phyloP scores from a whole-genome alignment of 129 eudicot species.

The Smallanthus sonchifolius region DNA sequence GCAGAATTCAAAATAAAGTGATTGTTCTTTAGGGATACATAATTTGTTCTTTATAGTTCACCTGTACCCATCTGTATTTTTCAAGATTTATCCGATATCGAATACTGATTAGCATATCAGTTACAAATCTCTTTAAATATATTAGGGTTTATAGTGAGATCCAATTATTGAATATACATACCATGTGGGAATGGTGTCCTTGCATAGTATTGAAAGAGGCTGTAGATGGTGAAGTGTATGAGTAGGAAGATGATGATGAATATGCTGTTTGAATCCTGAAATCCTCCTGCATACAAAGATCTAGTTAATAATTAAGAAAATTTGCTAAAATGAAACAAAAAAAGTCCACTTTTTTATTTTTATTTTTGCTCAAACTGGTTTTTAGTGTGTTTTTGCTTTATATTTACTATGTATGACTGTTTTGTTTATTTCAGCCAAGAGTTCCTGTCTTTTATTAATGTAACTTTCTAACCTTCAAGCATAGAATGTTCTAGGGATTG shows the following conservation, averaged over 20 bases:
- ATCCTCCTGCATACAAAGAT: slow-evolving; percentile 52
- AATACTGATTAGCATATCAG: neutral
- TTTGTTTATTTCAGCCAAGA: too few relatives aligned
- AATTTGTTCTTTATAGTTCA: slow-evolving; percentile 25
- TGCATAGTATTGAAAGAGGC: slow-evolving; percentile 45
- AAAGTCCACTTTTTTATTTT: too few relatives aligned
- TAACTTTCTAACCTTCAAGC: too few relatives aligned
- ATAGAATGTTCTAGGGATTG: too few relatives aligned
- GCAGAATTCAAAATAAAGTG: too few relatives aligned
- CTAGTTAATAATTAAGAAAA: too few relatives aligned
- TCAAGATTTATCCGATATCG: neutral
- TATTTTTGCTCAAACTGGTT: too few relatives aligned
- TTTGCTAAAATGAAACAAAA: too few relatives aligned
- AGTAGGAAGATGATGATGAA: slow-evolving; percentile 42
- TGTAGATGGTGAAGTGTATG: slow-evolving; percentile 48
- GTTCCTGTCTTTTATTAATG: too few relatives aligned
- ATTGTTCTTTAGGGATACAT: too few relatives aligned
- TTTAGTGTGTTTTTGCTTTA: too few relatives aligned
- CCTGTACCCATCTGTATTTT: slow-evolving; percentile 33
- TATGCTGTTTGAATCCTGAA: slow-evolving; percentile 45
- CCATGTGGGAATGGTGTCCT: slow-evolving; percentile 54
- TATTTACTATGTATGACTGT: too few relatives aligned
- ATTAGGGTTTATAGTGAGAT: slow-evolving; percentile 11
- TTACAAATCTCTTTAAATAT: neutral
- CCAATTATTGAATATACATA: slow-evolving; percentile 12